phyloP scores from a whole-genome alignment of 495 filamentous ascomycete species.

The Annulohypoxylon moriforme region DNA sequence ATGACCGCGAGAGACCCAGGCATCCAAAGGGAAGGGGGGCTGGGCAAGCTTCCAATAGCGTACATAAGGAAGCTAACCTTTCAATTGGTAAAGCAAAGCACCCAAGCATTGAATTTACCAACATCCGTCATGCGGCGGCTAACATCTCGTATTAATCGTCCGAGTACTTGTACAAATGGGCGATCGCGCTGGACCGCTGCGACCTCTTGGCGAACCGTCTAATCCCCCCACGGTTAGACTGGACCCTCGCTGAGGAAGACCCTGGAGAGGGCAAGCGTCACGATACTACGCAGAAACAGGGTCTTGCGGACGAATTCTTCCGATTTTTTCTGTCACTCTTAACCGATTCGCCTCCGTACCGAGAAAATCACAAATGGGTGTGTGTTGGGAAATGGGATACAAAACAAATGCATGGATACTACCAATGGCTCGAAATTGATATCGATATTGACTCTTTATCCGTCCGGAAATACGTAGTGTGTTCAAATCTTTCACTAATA shows the following conservation, averaged over 20 bases:
- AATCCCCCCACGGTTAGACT: conserved; percentile 25
- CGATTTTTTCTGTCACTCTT: conserved; percentile 6
- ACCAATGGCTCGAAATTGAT: conserved; percentile 5
- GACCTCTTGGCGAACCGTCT: conserved; percentile 34
- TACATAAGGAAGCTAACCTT: not conserved
- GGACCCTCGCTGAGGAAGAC: conserved; percentile 25
- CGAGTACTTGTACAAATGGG: conserved; percentile 28
- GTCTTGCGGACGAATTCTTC: conserved; percentile 12
- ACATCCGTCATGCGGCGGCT: not conserved
- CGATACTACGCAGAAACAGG: conserved; percentile 1
- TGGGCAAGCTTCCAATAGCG: not conserved
- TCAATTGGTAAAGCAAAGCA: not conserved
- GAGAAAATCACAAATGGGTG: not conserved
- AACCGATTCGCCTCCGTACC: not conserved
- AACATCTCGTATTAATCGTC: conserved; percentile 38
- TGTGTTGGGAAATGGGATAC: not conserved
- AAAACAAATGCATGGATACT: not conserved
- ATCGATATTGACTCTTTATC: conserved; percentile 37
- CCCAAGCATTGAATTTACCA: not conserved
- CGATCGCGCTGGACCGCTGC: conserved; percentile 26
- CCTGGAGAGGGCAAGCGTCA: conserved; percentile 13
- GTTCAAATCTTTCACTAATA: conserved; percentile 42
- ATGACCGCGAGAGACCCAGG: not conserved
- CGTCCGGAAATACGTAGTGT: conserved; percentile 36
- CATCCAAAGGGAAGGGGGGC: not conserved